Conservation (phyloP, 192 early-diverging fungal species). For the Backusella sp. region DNA sequence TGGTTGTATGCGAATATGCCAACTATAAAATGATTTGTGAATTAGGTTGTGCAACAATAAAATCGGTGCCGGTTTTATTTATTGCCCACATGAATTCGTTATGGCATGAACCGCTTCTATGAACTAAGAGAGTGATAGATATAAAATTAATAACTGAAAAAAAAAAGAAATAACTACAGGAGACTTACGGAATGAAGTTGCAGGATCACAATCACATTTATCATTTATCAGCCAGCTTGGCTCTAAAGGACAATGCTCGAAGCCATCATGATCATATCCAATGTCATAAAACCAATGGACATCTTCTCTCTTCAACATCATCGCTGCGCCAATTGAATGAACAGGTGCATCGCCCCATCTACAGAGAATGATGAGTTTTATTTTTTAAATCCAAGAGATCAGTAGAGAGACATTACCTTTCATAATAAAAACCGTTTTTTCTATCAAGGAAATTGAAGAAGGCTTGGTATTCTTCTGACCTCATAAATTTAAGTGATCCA, state of each 20-base stretch:
- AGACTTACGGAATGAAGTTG: slow-evolving; percentile 41
- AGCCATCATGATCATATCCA: slow-evolving; percentile 54
- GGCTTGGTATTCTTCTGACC: slow-evolving; percentile 58
- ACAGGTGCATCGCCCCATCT: slow-evolving; percentile 75
- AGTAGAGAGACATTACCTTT: slow-evolving; percentile 17
- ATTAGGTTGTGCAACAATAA: slow-evolving; percentile 16
- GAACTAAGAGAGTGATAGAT: neutral
- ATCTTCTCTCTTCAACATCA: slow-evolving; percentile 53
- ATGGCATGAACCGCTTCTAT: slow-evolving; percentile 12
- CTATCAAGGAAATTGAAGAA: slow-evolving; percentile 73
- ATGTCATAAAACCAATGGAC: slow-evolving; percentile 74
- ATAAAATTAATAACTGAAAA: neutral
- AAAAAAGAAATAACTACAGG: neutral
- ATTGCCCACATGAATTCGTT: slow-evolving; percentile 9
- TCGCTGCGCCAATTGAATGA: slow-evolving; percentile 56
- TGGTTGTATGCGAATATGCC: neutral
- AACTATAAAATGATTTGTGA: neutral
- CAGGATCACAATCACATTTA: slow-evolving; percentile 57
- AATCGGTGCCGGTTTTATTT: slow-evolving; percentile 7
- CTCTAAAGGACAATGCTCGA: slow-evolving; percentile 43
- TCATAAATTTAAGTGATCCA: slow-evolving; percentile 50
- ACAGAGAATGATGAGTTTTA: slow-evolving; percentile 28
- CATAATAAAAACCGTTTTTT: slow-evolving; percentile 82
- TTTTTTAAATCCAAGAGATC: neutral
- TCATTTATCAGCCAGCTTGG: slow-evolving; percentile 30